These are phyloP conservation scores for Cyberlindnera maclurae DNA, from an alignment of 805 yeast genomes.

Conservation along the genomic window DNA sequence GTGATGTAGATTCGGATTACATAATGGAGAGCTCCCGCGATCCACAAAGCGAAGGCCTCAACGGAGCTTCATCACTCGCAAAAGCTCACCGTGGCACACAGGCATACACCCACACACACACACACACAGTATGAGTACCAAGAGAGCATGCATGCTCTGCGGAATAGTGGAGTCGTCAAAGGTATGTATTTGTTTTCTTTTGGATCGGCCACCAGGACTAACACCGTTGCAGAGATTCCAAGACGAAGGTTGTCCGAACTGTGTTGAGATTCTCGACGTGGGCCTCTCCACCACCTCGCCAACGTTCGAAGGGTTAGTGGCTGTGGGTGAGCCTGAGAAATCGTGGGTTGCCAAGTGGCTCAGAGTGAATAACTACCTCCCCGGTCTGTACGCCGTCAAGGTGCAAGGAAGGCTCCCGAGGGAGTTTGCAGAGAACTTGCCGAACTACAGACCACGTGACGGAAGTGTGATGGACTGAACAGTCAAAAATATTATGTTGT, in stretches of 20 bases:
- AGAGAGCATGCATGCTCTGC: constrained; percentile 94
- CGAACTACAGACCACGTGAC: constrained; percentile 88
- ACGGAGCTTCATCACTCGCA: background rate
- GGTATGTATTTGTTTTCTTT: constrained; percentile 29
- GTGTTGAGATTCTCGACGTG: constrained; percentile 81
- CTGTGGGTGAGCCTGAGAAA: constrained; percentile 72
- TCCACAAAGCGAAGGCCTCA: too few relatives aligned
- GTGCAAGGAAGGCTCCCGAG: constrained; percentile 88
- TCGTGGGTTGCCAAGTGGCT: constrained; percentile 98
- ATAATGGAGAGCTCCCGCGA: too few relatives aligned
- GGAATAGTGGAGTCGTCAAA: constrained; percentile 81
- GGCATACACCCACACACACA: background rate
- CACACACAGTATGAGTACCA: constrained; percentile 7
- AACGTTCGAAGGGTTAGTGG: constrained; percentile 90
- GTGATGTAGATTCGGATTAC: too few relatives aligned
- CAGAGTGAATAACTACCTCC: constrained; percentile 78
- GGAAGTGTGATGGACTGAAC: constrained; percentile 66
- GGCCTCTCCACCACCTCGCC: constrained; percentile 92
- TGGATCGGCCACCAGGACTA: background rate
- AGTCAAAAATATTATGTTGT: background rate
- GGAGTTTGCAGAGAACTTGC: constrained; percentile 69
- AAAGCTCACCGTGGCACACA: background rate
- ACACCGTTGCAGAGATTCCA: constrained; percentile 46
- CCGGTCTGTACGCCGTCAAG: constrained; percentile 91
- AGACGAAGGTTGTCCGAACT: constrained; percentile 90